Evolutionary conservation across 768 basidiomycete genomes (phyloP).

Genomic region (Hortiboletus campestris): DNA sequence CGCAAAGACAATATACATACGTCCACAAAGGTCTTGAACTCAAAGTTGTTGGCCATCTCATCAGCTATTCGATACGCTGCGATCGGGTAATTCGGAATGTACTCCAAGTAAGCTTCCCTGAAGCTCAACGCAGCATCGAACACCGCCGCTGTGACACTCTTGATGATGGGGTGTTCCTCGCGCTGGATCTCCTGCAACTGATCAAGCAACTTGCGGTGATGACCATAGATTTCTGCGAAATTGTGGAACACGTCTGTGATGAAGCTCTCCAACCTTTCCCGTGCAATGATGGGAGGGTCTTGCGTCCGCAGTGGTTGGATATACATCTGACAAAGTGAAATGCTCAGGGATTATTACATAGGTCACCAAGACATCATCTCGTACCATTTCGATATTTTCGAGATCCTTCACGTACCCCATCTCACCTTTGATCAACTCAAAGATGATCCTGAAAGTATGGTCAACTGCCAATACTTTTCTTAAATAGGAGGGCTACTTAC

Average conservation of each 20-base stretch:
- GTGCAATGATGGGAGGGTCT: slow-evolving; percentile 75
- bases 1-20: slow-evolving; percentile 38
- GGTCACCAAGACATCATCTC: slow-evolving; percentile 20
- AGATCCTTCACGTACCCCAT: slow-evolving; percentile 94
- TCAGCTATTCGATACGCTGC: slow-evolving; percentile 86
- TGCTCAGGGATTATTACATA: background rate
- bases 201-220: slow-evolving; percentile 76
- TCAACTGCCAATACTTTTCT: background rate
- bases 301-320: slow-evolving; percentile 68
- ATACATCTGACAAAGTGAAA: slow-evolving; percentile 59
- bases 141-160: slow-evolving; percentile 77
- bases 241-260: slow-evolving; percentile 90
- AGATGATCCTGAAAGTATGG: slow-evolving; percentile 65
- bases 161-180: slow-evolving; percentile 80
- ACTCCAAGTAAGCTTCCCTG: slow-evolving; percentile 89
- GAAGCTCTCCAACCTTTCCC: slow-evolving; percentile 70
- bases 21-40: slow-evolving; percentile 82
- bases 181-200: slow-evolving; percentile 83
- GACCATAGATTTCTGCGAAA: slow-evolving; percentile 66
- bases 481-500: slow-evolving; percentile 44
- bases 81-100: slow-evolving; percentile 90
- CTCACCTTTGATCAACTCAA: slow-evolving; percentile 92
- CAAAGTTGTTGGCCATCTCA: slow-evolving; percentile 77
- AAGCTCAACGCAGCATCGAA: slow-evolving; percentile 91
- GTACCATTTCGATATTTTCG: slow-evolving; percentile 76